These are phyloP conservation scores for Globisporangium cystogenes DNA, from an alignment of 352 stramenopile species.

Conservation along the genomic window DNA sequence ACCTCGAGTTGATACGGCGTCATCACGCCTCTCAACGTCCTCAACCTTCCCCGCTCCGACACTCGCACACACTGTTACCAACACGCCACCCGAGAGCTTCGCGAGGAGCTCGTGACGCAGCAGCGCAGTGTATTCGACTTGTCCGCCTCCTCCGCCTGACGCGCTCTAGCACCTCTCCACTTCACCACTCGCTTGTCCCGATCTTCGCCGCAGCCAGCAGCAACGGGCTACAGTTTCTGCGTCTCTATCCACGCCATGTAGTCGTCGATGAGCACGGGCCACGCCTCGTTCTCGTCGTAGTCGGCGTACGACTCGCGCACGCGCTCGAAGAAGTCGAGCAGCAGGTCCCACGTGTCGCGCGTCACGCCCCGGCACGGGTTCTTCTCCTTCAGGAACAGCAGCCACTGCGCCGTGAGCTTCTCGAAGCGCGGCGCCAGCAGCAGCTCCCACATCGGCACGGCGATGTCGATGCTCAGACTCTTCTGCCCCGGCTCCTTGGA, in stretches of 20 bases:
- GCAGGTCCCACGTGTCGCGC: conserved; percentile 82
- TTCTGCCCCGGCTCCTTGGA: conserved; percentile 88
- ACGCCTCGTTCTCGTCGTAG: conserved; percentile 89
- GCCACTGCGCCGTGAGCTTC: conserved; percentile 63
- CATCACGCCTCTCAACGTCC: too few relatives aligned
- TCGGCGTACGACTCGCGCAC: conserved; percentile 71
- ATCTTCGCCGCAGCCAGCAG: background rate
- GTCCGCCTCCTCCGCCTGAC: background rate
- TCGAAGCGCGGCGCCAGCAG: conserved; percentile 59
- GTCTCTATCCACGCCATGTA: conserved; percentile 84
- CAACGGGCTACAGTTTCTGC: conserved; percentile 33
- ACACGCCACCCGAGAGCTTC: background rate
- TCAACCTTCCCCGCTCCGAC: too few relatives aligned
- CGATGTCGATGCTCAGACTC: conserved; percentile 82
- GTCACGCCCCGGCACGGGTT: conserved; percentile 79
- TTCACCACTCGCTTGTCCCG: background rate
- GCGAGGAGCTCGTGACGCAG: background rate
- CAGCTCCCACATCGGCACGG: conserved; percentile 84
- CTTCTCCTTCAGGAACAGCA: conserved; percentile 70
- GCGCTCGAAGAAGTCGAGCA: conserved; percentile 84
- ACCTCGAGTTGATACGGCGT: too few relatives aligned
- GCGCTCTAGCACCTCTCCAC: too few relatives aligned
- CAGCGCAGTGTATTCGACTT: background rate
- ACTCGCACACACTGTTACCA: too few relatives aligned
- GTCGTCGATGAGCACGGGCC: conserved; percentile 88